Evolutionary conservation across 2,329 filamentous ascomycete species (phyloP).

Genomic region (Hymenoscyphus repandus): DNA sequence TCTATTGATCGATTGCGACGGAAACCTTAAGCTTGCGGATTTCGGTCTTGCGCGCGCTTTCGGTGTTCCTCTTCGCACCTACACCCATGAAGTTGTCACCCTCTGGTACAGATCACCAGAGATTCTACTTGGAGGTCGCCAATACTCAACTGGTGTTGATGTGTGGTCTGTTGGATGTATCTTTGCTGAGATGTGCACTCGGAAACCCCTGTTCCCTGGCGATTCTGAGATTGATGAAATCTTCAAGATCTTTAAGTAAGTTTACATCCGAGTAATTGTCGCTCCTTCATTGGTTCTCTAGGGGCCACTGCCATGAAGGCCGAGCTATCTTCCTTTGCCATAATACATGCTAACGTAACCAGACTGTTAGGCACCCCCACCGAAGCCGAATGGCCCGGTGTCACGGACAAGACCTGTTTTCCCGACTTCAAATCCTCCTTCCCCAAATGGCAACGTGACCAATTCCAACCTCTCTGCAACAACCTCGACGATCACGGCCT

Average conservation of each 20-base stretch:
- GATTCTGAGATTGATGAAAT: slow-evolving; percentile 93
- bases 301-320: too few species aligned
- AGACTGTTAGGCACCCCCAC: slow-evolving; percentile 77
- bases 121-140: slow-evolving; percentile 82
- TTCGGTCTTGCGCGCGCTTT: slow-evolving; percentile 87
- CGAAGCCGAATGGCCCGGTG: slow-evolving; percentile 80
- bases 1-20: slow-evolving; percentile 77
- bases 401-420: slow-evolving; percentile 66
- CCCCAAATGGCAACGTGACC: slow-evolving; percentile 80
- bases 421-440: slow-evolving; percentile 91
- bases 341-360: slow-evolving; percentile 19
- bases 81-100: slow-evolving; percentile 92
- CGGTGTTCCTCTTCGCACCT: slow-evolving; percentile 83
- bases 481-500: slow-evolving; percentile 68
- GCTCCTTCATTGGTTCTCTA: too few species aligned
- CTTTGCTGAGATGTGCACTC: slow-evolving; percentile 94
- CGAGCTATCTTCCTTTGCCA: neutral
- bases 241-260: slow-evolving; percentile 87
- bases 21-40: slow-evolving; percentile 86
- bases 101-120: slow-evolving; percentile 91
- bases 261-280: too few species aligned
- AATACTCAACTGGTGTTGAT: slow-evolving; percentile 90
- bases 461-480: slow-evolving; percentile 59
- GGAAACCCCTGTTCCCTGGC: slow-evolving; percentile 86
- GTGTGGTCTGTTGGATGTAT: slow-evolving; percentile 97